Base-by-base conservation (phyloP, 306 rosid species). In the Oemleria cerasiformis region DNA sequence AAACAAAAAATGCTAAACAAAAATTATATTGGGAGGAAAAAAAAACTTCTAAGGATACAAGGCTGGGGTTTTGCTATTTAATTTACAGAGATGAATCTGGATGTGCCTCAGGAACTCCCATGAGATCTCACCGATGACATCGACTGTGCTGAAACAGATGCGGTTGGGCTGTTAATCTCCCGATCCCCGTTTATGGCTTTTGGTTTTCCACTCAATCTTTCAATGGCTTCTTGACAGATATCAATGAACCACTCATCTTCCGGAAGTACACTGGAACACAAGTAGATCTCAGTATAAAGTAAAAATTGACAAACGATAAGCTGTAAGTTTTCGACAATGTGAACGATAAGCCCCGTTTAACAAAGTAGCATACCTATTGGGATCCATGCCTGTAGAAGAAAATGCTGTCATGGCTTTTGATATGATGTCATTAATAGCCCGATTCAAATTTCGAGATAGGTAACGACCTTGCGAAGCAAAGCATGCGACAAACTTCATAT, bases 191-290 rank as follows among this genome's bases (percentile, higher is more conserved):
- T 92, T 66, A 80, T 73, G 54, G 86, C 89, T 77, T 86, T 92
- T 20, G 99, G 97, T 77, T 71, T 95, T 59, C 99, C 99, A 65
- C 96, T 92, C 39, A 92, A 77, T 76, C 97, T 89, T 73, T 89
- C 96, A 65, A 88, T 81, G 44, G 93, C 90, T 63, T 88, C 97
- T 80, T 86, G 96, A 78, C 99, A 89, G 60, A 92, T 62, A 34
- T 90, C 97, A 44, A 86, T 82, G 63, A 92, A 95, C 99, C 97
- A 95, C 5, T 89, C 99, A 81, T 95, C 99, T 68, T 89, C 97
- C 36, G 97, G 97, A 19, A 95, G 83, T 62, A 77, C 86, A 53
- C 99, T 95, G 88, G 47, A 41, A 82, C 13, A 64, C 79, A 17
- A 45, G 38, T 44, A 70, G 0, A 69, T 19, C 67, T 78, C 70